phyloP scores from a whole-genome alignment of 1,284 basidiomycete species.

The Earliella scabrosa region DNA sequence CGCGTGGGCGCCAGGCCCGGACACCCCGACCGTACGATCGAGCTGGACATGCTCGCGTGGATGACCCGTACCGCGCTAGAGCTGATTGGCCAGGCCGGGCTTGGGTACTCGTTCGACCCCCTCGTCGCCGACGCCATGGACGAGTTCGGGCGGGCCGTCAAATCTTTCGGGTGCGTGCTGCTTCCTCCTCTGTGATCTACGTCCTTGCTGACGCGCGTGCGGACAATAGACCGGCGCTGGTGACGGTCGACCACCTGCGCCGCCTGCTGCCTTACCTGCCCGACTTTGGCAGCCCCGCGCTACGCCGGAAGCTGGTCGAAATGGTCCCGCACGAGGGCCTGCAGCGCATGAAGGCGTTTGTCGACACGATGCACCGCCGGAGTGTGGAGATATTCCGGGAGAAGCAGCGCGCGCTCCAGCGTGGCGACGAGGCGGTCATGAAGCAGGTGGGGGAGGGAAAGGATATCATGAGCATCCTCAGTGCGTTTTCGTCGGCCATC shows the following conservation, averaged over 20 bases:
- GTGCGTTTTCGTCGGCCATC: constrained; percentile 30
- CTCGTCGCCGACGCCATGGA: constrained; percentile 23
- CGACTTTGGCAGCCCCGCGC: neutral
- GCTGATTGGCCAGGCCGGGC: constrained; percentile 34
- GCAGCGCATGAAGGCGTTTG: constrained; percentile 38
- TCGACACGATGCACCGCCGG: constrained; percentile 42
- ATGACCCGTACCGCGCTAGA: constrained; percentile 34
- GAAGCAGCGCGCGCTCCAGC: constrained; percentile 36
- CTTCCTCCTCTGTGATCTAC: neutral
- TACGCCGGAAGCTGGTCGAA: neutral
- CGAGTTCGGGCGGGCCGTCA: constrained; percentile 27
- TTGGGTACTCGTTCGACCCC: constrained; percentile 35
- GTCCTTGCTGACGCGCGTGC: neutral
- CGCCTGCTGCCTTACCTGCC: neutral
- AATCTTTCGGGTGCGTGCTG: constrained; percentile 24
- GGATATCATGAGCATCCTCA: constrained; percentile 48
- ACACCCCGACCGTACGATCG: constrained; percentile 31
- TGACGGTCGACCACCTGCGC: neutral
- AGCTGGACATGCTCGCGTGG: constrained; percentile 34
- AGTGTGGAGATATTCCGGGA: constrained; percentile 41
- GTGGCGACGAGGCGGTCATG: constrained; percentile 23
- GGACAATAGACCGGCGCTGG: neutral
- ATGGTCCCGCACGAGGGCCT: constrained; percentile 24
- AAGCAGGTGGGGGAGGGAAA: constrained; percentile 41
- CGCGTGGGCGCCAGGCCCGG: constrained; percentile 2